A percentile compares a stretch with the other conserved stretches of the same genome.
phyloP scores from a whole-genome alignment of 352 stramenopile genomes.

The Lagenidium giganteum region DNA sequence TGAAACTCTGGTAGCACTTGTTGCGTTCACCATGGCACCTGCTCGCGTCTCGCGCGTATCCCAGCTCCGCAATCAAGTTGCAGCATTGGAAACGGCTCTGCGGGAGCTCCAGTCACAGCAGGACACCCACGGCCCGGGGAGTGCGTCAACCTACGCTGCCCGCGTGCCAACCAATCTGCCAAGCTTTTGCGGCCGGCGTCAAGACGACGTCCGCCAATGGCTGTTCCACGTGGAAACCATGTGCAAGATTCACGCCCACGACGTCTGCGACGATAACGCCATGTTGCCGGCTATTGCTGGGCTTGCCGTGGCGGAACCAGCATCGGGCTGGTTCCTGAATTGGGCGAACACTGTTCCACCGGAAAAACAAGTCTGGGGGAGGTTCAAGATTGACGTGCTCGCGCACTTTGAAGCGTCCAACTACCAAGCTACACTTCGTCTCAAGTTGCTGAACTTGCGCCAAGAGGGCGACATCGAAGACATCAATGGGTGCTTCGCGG shows the following conservation, averaged over 20 bases:
- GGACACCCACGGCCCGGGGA: no score
- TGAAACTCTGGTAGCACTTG: no score
- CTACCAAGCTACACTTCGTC: slow-evolving; percentile 11
- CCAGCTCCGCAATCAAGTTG: no score
- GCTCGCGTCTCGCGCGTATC: no score
- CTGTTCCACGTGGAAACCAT: slow-evolving; percentile 13
- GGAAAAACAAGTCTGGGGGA: slow-evolving; percentile 7
- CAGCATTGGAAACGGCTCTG: no score
- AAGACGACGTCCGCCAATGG: slow-evolving; percentile 14
- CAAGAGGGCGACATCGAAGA: no score
- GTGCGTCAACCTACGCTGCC: no score
- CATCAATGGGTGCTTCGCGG: no score
- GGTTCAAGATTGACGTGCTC: slow-evolving; percentile 6
- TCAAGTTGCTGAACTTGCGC: no score
- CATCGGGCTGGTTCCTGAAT: slow-evolving; percentile 13
- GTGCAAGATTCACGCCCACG: slow-evolving; percentile 10
- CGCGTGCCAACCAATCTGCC: slow-evolving; percentile 4
- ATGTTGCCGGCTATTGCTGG: slow-evolving; percentile 5
- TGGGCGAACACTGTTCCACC: slow-evolving; percentile 6
- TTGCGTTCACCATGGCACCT: no score
- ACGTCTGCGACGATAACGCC: slow-evolving; percentile 1
- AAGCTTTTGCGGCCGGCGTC: slow-evolving; percentile 9
- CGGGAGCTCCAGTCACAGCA: no score
- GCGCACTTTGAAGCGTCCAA: slow-evolving; percentile 13
- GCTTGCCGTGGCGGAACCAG: slow-evolving; percentile 10